Percentiles rank a stretch among this genome's conserved stretches.
Evolutionary conservation across 192 early-diverging fungal genomes (phyloP).

Genomic region (Oehlia diaphana): DNA sequence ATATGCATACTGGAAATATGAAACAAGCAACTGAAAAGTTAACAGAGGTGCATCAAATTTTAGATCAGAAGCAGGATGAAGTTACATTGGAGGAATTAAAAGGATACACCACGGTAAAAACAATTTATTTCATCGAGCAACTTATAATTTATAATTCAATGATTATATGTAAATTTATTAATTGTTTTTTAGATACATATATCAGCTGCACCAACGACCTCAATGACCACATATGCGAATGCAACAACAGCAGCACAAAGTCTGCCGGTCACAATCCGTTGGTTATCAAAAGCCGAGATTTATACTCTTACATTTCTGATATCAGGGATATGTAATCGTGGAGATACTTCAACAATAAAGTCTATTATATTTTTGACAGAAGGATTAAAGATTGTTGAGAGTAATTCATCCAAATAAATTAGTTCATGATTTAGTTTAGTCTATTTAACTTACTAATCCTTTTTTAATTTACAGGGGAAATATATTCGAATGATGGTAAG

Average conservation of each 20-base stretch:
- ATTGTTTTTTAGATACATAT: constrained; percentile 26
- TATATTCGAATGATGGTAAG: constrained; percentile 28
- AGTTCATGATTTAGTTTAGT: neutral
- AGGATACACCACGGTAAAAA: constrained; percentile 27
- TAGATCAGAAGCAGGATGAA: constrained; percentile 26
- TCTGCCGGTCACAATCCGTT: constrained; percentile 24
- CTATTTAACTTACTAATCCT: neutral
- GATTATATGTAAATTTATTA: neutral
- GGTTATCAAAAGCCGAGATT: constrained; percentile 31
- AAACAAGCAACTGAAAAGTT: constrained; percentile 26
- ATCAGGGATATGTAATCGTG: constrained; percentile 30
- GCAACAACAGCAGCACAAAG: neutral
- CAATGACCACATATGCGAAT: neutral
- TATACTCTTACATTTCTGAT: constrained; percentile 31
- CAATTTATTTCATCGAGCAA: neutral
- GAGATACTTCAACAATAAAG: constrained; percentile 6
- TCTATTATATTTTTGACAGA: neutral
- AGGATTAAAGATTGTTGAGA: constrained; percentile 8
- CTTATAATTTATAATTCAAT: neutral
- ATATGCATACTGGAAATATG: constrained; percentile 32
- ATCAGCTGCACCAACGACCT: constrained; percentile 2
- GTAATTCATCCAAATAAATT: neutral
- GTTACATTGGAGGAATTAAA: constrained; percentile 18
- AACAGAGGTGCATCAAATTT: constrained; percentile 26
- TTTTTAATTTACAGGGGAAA: constrained; percentile 7